A percentile compares a stretch with the other conserved stretches of the same genome.
Evolutionary conservation across 164 flowering plant genomes (phyloP).

Genomic region (Paratinospora sagittata): DNA sequence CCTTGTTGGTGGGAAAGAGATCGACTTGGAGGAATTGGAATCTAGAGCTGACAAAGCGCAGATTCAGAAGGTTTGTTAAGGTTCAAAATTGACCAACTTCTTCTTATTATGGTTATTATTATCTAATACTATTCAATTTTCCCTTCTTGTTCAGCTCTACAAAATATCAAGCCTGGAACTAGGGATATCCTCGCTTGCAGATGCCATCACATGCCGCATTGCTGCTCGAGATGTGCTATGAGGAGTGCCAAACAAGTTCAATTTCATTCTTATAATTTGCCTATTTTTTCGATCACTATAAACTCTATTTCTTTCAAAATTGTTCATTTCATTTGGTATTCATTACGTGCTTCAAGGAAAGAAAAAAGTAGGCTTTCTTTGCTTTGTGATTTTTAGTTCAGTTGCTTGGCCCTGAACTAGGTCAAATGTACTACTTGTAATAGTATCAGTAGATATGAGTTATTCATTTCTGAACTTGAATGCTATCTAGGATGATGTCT

Average conservation of each 20-base stretch:
- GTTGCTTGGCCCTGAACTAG: not conserved
- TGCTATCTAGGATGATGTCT: too few relatives aligned
- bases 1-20: conserved; percentile 64
- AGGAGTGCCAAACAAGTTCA: conserved; percentile 4
- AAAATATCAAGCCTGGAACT: conserved; percentile 66
- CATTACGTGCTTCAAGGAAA: too few relatives aligned
- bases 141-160: conserved; percentile 55
- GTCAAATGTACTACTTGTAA: not conserved
- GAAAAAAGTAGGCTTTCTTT: too few relatives aligned
- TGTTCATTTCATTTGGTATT: too few relatives aligned
- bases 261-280: not conserved
- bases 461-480: too few relatives aligned
- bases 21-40: conserved; percentile 68
- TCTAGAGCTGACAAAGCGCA: conserved; percentile 61
- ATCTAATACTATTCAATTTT: not conserved
- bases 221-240: conserved; percentile 78
- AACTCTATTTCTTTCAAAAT: too few relatives aligned
- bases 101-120: not conserved
- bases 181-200: conserved; percentile 68
- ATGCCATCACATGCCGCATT: conserved; percentile 82
- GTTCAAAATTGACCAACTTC: not conserved
- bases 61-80: conserved; percentile 63
- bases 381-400: not conserved
- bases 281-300: not conserved
- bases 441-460: not conserved